Percentiles rank a stretch among this genome's conserved stretches.
phyloP scores from a whole-genome alignment of 176 grass and related monocot genomes.

The Oryza punctata region DNA sequence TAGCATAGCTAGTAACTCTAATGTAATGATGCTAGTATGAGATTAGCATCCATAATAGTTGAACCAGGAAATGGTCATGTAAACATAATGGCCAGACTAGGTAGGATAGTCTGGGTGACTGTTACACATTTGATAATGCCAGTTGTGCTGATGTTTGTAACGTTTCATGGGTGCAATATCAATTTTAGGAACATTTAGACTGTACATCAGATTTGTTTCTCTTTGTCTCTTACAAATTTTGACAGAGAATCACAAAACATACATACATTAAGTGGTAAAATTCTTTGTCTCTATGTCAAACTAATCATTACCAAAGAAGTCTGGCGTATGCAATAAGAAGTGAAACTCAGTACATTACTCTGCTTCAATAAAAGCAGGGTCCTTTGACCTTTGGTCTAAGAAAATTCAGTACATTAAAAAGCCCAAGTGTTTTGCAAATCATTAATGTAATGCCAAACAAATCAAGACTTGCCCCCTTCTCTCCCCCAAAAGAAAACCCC shows the following conservation, averaged over 20 bases:
- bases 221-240: not conserved
- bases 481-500: not conserved
- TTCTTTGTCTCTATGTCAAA: not conserved
- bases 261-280: not conserved
- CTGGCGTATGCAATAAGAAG: not conserved
- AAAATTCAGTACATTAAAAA: constrained; percentile 2
- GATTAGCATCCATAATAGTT: not conserved
- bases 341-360: not conserved
- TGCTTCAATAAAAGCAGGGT: not conserved
- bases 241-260: not conserved
- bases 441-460: not conserved
- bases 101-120: not conserved
- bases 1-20: not conserved
- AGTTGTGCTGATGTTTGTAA: not conserved
- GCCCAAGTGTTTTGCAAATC: constrained; percentile 8
- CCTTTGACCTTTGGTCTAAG: not conserved
- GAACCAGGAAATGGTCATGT: not conserved
- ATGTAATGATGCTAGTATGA: not conserved
- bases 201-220: not conserved
- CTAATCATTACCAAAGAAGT: not conserved
- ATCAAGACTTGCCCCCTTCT: not conserved
- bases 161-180: not conserved
- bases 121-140: constrained; percentile 1
- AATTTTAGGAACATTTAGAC: not conserved
- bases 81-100: not conserved